Conservation (phyloP, 495 filamentous ascomycete genomes). For the Neurospora sp. region DNA sequence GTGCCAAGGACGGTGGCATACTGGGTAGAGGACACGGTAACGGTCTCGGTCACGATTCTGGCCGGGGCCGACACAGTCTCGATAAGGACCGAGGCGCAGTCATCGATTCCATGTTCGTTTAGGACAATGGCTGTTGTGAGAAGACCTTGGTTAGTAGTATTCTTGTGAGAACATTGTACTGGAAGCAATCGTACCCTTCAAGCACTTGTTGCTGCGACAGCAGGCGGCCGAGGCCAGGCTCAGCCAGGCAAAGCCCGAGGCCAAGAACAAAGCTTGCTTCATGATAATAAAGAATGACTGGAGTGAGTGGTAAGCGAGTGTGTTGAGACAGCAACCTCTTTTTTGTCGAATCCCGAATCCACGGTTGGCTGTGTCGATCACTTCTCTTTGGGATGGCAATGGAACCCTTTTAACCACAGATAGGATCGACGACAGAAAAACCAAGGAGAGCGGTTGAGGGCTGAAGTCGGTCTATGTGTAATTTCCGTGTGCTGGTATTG, state of each 20-base stretch:
- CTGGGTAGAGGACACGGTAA: constrained; percentile 1
- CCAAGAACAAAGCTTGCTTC: constrained; percentile 4
- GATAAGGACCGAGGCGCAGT: constrained; percentile 4
- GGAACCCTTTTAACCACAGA: neutral
- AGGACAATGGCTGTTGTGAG: neutral
- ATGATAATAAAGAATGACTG: constrained; percentile 3
- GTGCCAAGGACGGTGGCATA: constrained; percentile 1
- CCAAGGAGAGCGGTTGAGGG: neutral
- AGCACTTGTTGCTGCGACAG: constrained; percentile 10
- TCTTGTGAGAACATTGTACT: neutral
- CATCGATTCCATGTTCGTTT: neutral
- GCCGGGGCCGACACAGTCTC: constrained; percentile 5
- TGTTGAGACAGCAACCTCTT: neutral
- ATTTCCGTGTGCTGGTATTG: neutral
- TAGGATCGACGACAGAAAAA: neutral
- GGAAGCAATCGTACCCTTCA: constrained; percentile 3
- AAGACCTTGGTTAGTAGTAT: neutral
- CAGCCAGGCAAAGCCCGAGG: constrained; percentile 5
- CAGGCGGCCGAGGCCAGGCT: constrained; percentile 8
- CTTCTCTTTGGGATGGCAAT: neutral
- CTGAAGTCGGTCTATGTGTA: neutral
- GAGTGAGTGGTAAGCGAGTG: constrained; percentile 1
- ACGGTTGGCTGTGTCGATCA: neutral
- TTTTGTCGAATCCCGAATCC: neutral
- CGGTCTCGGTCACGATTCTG: constrained; percentile 6